Conservation (phyloP, 441 rosid genomes). For the Gossypium lobatum region DNA sequence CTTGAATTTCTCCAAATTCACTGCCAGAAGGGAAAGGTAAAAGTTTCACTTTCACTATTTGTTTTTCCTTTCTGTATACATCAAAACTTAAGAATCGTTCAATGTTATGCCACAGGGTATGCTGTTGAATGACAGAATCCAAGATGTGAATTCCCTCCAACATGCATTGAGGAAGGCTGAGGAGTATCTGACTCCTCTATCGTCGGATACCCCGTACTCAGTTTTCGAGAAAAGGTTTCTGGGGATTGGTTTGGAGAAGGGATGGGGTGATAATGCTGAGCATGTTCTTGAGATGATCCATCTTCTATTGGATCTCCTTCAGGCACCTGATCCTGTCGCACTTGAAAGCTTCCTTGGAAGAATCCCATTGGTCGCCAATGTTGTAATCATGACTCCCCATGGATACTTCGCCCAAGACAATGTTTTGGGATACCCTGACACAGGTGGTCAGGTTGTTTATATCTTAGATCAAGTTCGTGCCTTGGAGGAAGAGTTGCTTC, state of each 20-base stretch:
- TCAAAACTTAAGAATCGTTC: not conserved
- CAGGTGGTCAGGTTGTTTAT: conserved; percentile 98
- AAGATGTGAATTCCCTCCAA: conserved; percentile 61
- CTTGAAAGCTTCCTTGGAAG: conserved; percentile 78
- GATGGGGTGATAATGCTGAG: conserved; percentile 84
- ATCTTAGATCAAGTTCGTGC: conserved; percentile 98
- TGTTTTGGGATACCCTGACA: conserved; percentile 93
- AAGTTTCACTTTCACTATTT: too few relatives aligned
- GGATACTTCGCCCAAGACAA: conserved; percentile 96
- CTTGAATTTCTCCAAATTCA: conserved; percentile 80
- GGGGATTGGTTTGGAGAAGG: conserved; percentile 87
- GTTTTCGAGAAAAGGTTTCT: conserved; percentile 61
- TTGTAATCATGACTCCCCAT: conserved; percentile 84
- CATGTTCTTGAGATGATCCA: conserved; percentile 76
- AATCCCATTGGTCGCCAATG: conserved; percentile 89
- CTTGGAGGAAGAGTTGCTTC: conserved; percentile 78
- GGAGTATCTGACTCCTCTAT: conserved; percentile 57
- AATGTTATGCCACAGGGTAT: conserved; percentile 46
- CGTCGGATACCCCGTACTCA: conserved; percentile 50
- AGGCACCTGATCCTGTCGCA: conserved; percentile 92
- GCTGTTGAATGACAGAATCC: conserved; percentile 79
- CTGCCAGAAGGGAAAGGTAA: conserved; percentile 83
- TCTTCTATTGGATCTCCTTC: conserved; percentile 86
- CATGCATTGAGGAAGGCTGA: conserved; percentile 80
- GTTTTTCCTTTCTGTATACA: too few relatives aligned